Evolutionary conservation across 371 early-diverging fungal species (phyloP).

Genomic region (Mortierella sp.): DNA sequence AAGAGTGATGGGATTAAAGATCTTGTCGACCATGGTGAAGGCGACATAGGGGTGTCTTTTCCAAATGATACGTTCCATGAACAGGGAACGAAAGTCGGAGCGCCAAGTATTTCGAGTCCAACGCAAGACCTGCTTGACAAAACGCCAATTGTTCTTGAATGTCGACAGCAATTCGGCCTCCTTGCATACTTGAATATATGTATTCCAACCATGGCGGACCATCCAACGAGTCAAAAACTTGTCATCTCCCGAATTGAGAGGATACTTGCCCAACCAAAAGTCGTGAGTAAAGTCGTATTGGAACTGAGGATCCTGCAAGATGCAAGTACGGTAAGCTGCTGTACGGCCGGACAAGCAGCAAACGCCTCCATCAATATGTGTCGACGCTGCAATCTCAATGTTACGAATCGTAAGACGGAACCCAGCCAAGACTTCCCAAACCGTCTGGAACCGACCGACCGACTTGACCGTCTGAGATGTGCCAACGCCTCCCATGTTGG

Average conservation of each 20-base stretch:
- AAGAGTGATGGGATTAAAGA: conserved; percentile 78
- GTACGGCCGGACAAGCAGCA: conserved; percentile 85
- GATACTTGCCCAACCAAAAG: conserved; percentile 77
- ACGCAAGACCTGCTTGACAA: conserved; percentile 74
- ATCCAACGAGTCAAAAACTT: conserved; percentile 84
- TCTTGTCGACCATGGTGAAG: conserved; percentile 81
- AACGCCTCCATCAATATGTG: conserved; percentile 82
- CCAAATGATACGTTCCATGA: conserved; percentile 74
- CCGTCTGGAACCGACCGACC: conserved; percentile 66
- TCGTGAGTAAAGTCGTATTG: conserved; percentile 78
- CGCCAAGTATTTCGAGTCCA: conserved; percentile 87
- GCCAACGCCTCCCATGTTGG: conserved; percentile 79
- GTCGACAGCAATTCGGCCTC: conserved; percentile 78
- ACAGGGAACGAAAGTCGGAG: conserved; percentile 74
- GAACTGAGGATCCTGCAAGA: conserved; percentile 78
- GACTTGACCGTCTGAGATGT: conserved; percentile 77
- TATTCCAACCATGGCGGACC: conserved; percentile 77
- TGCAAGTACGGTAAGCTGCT: conserved; percentile 78
- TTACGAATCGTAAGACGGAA: conserved; percentile 79
- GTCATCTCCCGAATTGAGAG: conserved; percentile 82
- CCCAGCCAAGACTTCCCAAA: conserved; percentile 81
- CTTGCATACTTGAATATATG: conserved; percentile 78
- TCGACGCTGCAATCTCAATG: conserved; percentile 79
- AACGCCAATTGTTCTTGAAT: conserved; percentile 85
- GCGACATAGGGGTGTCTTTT: conserved; percentile 76